phyloP scores from a whole-genome alignment of 768 basidiomycete species.

The Suillus decipiens region DNA sequence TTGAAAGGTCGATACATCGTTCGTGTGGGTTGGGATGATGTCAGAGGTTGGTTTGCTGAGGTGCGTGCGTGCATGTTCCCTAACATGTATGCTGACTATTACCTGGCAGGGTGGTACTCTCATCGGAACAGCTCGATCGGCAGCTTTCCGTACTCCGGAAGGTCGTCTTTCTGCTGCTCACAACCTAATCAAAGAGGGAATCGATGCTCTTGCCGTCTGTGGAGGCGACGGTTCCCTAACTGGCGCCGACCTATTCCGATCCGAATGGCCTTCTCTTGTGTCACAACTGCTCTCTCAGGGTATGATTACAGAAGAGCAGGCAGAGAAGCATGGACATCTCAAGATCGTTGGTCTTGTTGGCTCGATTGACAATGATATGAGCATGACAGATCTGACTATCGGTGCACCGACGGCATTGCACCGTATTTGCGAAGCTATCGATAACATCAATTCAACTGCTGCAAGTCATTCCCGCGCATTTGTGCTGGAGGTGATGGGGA shows the following conservation, averaged over 20 bases:
- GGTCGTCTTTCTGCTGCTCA: slow-evolving; percentile 87
- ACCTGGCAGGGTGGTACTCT: slow-evolving; percentile 81
- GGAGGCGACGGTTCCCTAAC: slow-evolving; percentile 98
- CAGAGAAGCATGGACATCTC: slow-evolving; percentile 74
- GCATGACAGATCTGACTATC: slow-evolving; percentile 95
- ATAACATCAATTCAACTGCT: slow-evolving; percentile 97
- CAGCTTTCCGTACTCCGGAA: slow-evolving; percentile 80
- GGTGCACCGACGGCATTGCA: slow-evolving; percentile 95
- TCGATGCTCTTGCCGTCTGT: slow-evolving; percentile 95
- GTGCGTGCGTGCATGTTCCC: slow-evolving; percentile 40
- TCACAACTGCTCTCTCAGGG: slow-evolving; percentile 65
- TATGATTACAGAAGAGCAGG: slow-evolving; percentile 77
- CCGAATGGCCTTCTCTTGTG: slow-evolving; percentile 92
- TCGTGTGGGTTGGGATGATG: slow-evolving; percentile 97
- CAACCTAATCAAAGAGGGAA: slow-evolving; percentile 95
- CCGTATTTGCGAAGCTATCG: slow-evolving; percentile 96
- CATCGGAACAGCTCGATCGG: slow-evolving; percentile 90
- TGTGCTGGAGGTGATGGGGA: slow-evolving; percentile 99
- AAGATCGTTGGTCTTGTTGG: slow-evolving; percentile 98
- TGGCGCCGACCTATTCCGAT: slow-evolving; percentile 90
- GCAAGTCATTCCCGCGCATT: slow-evolving; percentile 96
- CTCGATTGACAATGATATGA: slow-evolving; percentile 99
- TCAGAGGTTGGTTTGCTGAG: slow-evolving; percentile 91
- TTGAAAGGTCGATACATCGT: slow-evolving; percentile 93
- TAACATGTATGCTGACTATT: neutral